phyloP scores from a whole-genome alignment of 1,284 basidiomycete species.

The Ustilago curta region DNA sequence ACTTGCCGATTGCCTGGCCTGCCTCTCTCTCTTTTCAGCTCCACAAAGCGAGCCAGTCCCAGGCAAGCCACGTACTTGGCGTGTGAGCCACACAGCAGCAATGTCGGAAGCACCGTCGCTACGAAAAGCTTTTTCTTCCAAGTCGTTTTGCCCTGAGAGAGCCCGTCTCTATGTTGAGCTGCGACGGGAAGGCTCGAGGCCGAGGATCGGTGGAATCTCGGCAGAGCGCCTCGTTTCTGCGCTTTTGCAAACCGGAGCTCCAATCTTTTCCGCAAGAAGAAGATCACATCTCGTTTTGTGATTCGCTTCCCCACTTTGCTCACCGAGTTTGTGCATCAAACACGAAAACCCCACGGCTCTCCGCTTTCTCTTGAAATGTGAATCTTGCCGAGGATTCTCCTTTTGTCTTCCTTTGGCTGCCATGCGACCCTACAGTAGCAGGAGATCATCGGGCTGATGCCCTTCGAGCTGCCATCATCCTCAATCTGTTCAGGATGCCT shows the following conservation, averaged over 20 bases:
- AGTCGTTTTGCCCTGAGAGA: too few relatives aligned
- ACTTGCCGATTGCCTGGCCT: too few relatives aligned
- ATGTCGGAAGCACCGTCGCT: neutral
- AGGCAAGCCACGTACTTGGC: too few relatives aligned
- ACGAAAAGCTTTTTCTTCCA: too few relatives aligned
- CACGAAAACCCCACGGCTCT: neutral
- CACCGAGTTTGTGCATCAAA: neutral
- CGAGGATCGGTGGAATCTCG: slow-evolving; percentile 36
- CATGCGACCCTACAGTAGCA: too few relatives aligned
- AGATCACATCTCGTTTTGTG: neutral
- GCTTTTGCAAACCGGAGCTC: slow-evolving; percentile 17
- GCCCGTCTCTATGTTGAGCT: too few relatives aligned
- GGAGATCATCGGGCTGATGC: too few relatives aligned
- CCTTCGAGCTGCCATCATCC: too few relatives aligned
- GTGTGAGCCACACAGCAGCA: too few relatives aligned
- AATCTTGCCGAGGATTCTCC: slow-evolving; percentile 26
- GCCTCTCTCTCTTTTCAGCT: neutral
- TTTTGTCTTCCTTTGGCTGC: neutral
- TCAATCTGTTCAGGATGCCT: too few relatives aligned
- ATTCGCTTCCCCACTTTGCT: slow-evolving; percentile 1
- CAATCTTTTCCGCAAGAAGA: slow-evolving; percentile 3
- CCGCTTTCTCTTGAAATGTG: neutral
- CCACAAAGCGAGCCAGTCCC: slow-evolving; percentile 1
- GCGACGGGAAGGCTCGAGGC: neutral
- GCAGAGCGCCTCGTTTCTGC: neutral